A percentile compares a stretch with the other conserved stretches of the same genome.
These are phyloP conservation scores for Coniosporium apollinis DNA, from an alignment of 495 filamentous ascomycete species.

Conservation along the genomic window DNA sequence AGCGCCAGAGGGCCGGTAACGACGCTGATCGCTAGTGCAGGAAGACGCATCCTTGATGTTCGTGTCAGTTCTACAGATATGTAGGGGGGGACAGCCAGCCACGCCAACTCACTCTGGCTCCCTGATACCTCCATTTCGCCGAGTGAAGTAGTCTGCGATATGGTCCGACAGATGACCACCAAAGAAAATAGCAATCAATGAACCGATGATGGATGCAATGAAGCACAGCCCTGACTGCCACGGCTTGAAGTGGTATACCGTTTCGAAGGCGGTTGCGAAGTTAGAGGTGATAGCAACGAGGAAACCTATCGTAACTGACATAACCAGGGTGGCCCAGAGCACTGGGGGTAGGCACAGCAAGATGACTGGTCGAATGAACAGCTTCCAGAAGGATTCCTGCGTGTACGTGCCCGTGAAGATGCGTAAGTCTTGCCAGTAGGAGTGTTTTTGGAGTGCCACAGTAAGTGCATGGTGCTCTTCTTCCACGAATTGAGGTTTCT, in stretches of 20 bases:
- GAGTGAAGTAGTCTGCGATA: slow-evolving; percentile 33
- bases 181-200: slow-evolving; percentile 29
- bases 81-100: too few relatives aligned
- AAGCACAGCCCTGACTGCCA: slow-evolving; percentile 36
- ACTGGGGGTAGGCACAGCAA: slow-evolving; percentile 33
- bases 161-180: slow-evolving; percentile 34
- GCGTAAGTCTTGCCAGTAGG: slow-evolving; percentile 15
- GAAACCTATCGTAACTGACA: slow-evolving; percentile 36
- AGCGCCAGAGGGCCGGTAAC: slow-evolving; percentile 30
- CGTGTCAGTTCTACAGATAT: too few relatives aligned
- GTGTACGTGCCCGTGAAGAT: slow-evolving; percentile 26
- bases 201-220: slow-evolving; percentile 32
- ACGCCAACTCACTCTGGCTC: too few relatives aligned
- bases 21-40: slow-evolving; percentile 27
- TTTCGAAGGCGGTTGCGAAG: slow-evolving; percentile 29
- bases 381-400: slow-evolving; percentile 27
- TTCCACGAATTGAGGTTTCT: slow-evolving; percentile 2
- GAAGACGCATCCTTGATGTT: slow-evolving; percentile 38
- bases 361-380: slow-evolving; percentile 31
- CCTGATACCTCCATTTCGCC: slow-evolving; percentile 33
- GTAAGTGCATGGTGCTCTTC: slow-evolving; percentile 20
- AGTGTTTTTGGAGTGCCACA: slow-evolving; percentile 23
- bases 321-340: slow-evolving; percentile 32
- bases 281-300: slow-evolving; percentile 36
- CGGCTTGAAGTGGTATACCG: slow-evolving; percentile 28